Evolutionary conservation across 495 filamentous ascomycete species (phyloP).

Genomic region (Penicillium taxi): DNA sequence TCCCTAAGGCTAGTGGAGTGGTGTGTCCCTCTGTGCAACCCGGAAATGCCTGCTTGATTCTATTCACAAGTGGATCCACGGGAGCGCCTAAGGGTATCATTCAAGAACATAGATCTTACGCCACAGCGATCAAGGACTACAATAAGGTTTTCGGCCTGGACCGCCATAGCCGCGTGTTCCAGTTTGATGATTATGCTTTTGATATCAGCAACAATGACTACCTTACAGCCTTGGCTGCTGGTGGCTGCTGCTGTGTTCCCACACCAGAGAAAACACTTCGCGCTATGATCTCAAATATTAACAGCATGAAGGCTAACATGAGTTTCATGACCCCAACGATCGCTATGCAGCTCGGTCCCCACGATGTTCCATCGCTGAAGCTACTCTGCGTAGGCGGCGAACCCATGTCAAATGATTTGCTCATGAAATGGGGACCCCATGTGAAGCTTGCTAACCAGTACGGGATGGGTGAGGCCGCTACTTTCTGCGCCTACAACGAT

Average conservation of each 20-base stretch:
- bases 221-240: conserved; percentile 30
- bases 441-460: conserved; percentile 47
- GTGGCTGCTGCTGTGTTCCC: conserved; percentile 44
- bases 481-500: conserved; percentile 17
- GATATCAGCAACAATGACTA: conserved; percentile 39
- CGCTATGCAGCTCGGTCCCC: conserved; percentile 28
- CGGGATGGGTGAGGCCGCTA: conserved; percentile 44
- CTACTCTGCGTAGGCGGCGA: conserved; percentile 38
- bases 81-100: conserved; percentile 43
- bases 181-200: conserved; percentile 41
- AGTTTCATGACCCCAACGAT: conserved; percentile 38
- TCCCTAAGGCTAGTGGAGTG: neutral
- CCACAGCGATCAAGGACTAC: conserved; percentile 19
- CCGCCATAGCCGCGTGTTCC: conserved; percentile 26
- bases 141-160: conserved; percentile 11
- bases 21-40: conserved; percentile 6
- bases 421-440: conserved; percentile 38
- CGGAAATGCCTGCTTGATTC: conserved; percentile 19
- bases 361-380: conserved; percentile 27
- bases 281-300: conserved; percentile 25
- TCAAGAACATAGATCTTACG: conserved; percentile 36
- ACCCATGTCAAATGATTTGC: conserved; percentile 33
- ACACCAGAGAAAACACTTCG: conserved; percentile 23
- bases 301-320: conserved; percentile 29
- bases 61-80: conserved; percentile 41